These are phyloP conservation scores for Aspergillus sp. DNA, from an alignment of 2,329 filamentous ascomycete genomes.

Conservation along the genomic window DNA sequence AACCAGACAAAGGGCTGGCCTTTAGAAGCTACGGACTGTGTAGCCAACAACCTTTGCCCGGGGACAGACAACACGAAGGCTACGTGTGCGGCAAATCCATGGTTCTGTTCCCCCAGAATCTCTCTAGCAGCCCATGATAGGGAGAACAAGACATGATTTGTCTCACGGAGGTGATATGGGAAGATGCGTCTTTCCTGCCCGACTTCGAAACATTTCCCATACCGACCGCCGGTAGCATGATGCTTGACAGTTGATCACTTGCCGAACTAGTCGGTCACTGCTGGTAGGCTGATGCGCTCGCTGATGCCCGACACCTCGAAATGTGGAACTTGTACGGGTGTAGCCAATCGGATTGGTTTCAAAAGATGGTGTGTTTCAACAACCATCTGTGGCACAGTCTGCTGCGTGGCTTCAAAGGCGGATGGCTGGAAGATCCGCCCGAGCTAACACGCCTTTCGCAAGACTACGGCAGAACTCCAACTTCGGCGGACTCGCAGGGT, in stretches of 20 bases:
- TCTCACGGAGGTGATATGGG: slow-evolving; percentile 2
- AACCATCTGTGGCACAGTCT: slow-evolving; percentile 35
- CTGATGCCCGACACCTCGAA: slow-evolving; percentile 44
- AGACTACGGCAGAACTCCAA: slow-evolving; percentile 60
- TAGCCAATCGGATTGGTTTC: slow-evolving; percentile 26
- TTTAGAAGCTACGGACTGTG: neutral
- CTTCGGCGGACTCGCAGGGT: slow-evolving; percentile 45
- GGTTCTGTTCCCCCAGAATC: slow-evolving; percentile 11
- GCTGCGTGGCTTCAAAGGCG: slow-evolving; percentile 29
- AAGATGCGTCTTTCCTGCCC: slow-evolving; percentile 4
- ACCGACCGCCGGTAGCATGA: neutral
- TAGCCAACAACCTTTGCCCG: neutral
- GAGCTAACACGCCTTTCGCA: slow-evolving; percentile 41
- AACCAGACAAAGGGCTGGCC: neutral
- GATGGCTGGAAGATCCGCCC: slow-evolving; percentile 52
- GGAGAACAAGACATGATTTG: neutral
- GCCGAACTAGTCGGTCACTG: slow-evolving; percentile 34
- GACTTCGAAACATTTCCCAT: neutral
- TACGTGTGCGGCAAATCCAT: slow-evolving; percentile 3
- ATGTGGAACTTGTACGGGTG: slow-evolving; percentile 26
- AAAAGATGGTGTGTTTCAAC: slow-evolving; percentile 27
- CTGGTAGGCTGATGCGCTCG: slow-evolving; percentile 56
- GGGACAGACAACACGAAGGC: neutral
- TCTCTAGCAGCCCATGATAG: slow-evolving; percentile 6
- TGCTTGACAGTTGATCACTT: neutral